Evolutionary conservation across 2,329 filamentous ascomycete species (phyloP), one percentile per base, ranked within the genome.

Genomic region (Pyricularia pennisetigena): DNA sequence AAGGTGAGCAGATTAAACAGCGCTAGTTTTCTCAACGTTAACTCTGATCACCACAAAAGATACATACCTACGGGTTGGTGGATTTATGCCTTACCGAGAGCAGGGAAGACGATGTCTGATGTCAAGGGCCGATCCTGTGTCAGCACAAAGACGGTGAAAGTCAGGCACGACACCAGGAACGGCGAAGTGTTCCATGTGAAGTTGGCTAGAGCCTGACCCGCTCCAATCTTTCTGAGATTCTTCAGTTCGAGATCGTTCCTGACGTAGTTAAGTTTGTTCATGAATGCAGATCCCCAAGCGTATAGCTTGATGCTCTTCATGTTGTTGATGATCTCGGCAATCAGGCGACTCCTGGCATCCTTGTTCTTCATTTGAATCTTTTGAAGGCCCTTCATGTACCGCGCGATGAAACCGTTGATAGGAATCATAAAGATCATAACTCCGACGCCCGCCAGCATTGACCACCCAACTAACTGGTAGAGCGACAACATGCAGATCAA

Each of bases 251-350:
- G 87, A 74, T 99, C 95, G 79, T 99, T 99, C 79, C 95, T 89
- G 70, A 99, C 93, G 77, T 92, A 91, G 80, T 95, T 98, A 69
- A 99, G 87, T 80, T 97, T 97, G 79, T 93, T 95, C 89, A 97
- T 97, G 76, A 99, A 99, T 16, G 95, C 94, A 32, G 90, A 90
- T 35, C 94, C 94, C 95, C 95, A 99, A 32, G 95, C 95, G 77
- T 97, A 99, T 24, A 99, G 86, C 81, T 99, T 99, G 82, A 99
- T 95, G 76, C 93, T 97, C 83, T 99, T 99, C 92, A 99, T 99
- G 80, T 98, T 98, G 83, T 96, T 97, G 75, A 99, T 83, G 72
- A 99, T 99, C 79, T 99, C 95, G 7, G 94, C 96, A 83, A 98
- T 97, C 69, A 99, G 81, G 66, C 94, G 88, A 64, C 94, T 97